Conservation (phyloP, 768 basidiomycete species). For the Auriscalpium orientale region DNA sequence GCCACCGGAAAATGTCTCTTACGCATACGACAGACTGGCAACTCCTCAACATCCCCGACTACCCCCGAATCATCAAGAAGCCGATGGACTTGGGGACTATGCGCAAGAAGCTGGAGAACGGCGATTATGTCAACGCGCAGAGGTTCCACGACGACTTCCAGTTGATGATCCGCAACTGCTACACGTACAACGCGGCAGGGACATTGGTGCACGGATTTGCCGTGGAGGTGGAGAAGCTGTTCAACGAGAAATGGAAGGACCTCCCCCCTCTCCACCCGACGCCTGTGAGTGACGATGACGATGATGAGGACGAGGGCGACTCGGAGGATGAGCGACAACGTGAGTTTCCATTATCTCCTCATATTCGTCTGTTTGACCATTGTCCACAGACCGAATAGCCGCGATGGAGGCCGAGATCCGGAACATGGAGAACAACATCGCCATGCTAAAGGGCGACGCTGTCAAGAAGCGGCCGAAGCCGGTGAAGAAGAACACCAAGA, state of each 20-base stretch:
- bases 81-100: slow-evolving; percentile 96
- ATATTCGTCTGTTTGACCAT: slow-evolving; percentile 11
- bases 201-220: slow-evolving; percentile 86
- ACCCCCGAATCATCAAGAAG: slow-evolving; percentile 82
- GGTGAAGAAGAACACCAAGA: slow-evolving; percentile 52
- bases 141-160: slow-evolving; percentile 89
- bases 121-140: slow-evolving; percentile 68
- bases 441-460: slow-evolving; percentile 42
- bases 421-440: slow-evolving; percentile 63
- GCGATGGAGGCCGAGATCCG: slow-evolving; percentile 79
- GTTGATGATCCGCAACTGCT: slow-evolving; percentile 92
- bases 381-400: slow-evolving; percentile 53
- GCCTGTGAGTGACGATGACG: slow-evolving; percentile 49
- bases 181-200: slow-evolving; percentile 82
- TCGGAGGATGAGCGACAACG: slow-evolving; percentile 60
- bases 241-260: slow-evolving; percentile 86
- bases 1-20: background rate
- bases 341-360: slow-evolving; percentile 29
- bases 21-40: slow-evolving; percentile 51
- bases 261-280: slow-evolving; percentile 50
- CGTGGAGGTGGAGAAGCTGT: slow-evolving; percentile 73
- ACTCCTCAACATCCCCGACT: slow-evolving; percentile 72
- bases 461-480: slow-evolving; percentile 60
- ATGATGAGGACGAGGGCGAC: slow-evolving; percentile 57
- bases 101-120: slow-evolving; percentile 71